Conservation (phyloP, 2,329 filamentous ascomycete genomes). For the Pseudocercospora vitis region DNA sequence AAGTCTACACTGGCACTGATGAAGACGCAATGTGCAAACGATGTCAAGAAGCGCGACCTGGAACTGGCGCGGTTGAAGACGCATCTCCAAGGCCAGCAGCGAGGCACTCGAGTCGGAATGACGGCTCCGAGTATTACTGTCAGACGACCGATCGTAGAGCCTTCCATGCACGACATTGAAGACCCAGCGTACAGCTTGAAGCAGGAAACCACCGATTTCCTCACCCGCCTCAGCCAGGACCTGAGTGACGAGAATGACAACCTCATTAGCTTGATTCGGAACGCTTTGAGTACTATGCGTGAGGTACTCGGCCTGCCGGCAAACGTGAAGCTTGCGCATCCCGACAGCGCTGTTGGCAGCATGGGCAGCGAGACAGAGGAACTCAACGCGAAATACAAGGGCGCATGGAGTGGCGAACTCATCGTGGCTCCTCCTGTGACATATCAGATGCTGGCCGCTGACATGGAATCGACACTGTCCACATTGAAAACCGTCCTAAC, state of each 20-base stretch:
- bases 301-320: conserved; percentile 59
- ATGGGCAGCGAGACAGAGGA: conserved; percentile 30
- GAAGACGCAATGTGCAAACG: conserved; percentile 81
- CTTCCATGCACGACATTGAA: conserved; percentile 52
- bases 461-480: conserved; percentile 75
- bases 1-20: conserved; percentile 80
- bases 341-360: conserved; percentile 37
- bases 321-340: conserved; percentile 29
- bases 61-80: conserved; percentile 87
- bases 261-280: conserved; percentile 69
- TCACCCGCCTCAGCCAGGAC: conserved; percentile 78
- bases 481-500: conserved; percentile 83
- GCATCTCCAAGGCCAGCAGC: conserved; percentile 68
- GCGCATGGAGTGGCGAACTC: conserved; percentile 25
- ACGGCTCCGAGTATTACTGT: conserved; percentile 52
- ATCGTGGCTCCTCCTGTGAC: conserved; percentile 55
- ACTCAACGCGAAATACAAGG: conserved; percentile 22
- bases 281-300: conserved; percentile 69
- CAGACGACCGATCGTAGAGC: conserved; percentile 46
- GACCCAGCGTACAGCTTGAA: conserved; percentile 68
- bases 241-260: conserved; percentile 91
- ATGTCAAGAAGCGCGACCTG: conserved; percentile 84
- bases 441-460: conserved; percentile 67
- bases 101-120: conserved; percentile 48
- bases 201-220: conserved; percentile 85